Conservation (phyloP, 176 grass and related monocot genomes). For the Phoenix dactylifera region DNA sequence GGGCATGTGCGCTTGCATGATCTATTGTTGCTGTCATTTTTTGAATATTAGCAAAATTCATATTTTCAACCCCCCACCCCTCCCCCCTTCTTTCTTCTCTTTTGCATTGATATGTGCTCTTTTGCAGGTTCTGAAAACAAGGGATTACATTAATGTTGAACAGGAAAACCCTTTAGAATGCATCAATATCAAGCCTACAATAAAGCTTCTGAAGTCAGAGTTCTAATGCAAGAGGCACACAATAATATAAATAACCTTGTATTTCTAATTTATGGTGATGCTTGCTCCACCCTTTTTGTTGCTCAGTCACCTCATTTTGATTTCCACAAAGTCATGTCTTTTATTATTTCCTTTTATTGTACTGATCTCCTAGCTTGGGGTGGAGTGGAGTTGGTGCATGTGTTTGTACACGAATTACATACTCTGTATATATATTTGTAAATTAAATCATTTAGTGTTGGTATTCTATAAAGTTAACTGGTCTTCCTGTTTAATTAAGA, state of each 20-base stretch:
- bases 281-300: background rate
- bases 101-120: background rate
- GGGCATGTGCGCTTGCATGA: no score
- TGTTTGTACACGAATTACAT: background rate
- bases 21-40: no score
- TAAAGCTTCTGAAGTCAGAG: slow-evolving; percentile 89
- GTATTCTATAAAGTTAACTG: background rate
- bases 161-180: slow-evolving; percentile 53
- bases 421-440: slow-evolving; percentile 8
- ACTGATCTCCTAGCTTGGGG: background rate
- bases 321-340: background rate
- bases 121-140: slow-evolving; percentile 82
- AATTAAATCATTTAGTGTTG: slow-evolving; percentile 9
- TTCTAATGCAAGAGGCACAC: slow-evolving; percentile 38
- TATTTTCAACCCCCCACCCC: background rate
- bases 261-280: background rate
- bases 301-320: background rate
- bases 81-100: background rate
- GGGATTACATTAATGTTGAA: slow-evolving; percentile 85
- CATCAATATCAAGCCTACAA: slow-evolving; percentile 55
- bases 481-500: no score
- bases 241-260: background rate
- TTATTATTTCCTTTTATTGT: background rate
- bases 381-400: background rate
- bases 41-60: no score